Evolutionary conservation across 371 early-diverging fungal species (phyloP).

Genomic region (Sporodiniella umbellata): DNA sequence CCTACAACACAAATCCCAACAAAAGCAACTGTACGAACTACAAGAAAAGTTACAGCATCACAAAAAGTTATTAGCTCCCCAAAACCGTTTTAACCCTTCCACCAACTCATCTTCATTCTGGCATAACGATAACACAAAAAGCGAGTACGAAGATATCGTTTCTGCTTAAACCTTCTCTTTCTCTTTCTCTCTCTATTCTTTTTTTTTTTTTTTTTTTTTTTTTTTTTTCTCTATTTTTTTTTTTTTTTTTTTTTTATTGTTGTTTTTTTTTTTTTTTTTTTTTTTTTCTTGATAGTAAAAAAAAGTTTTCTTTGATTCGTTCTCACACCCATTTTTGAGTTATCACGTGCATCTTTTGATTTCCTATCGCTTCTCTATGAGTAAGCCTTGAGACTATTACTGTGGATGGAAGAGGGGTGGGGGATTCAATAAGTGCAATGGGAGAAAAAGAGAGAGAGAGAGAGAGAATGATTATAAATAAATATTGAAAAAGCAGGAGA

Average conservation of each 20-base stretch:
- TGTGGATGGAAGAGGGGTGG: neutral
- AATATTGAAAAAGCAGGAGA: neutral
- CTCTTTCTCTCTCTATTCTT: too few species aligned
- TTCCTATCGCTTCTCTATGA: neutral
- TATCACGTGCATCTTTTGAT: slow-evolving; percentile 20
- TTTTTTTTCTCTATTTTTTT: too few species aligned
- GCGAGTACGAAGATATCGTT: neutral
- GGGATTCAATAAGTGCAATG: too few species aligned
- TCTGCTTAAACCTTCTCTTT: neutral
- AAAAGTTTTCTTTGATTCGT: too few species aligned
- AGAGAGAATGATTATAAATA: too few species aligned
- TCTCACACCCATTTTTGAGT: neutral
- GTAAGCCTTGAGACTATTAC: too few species aligned
- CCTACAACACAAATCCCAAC: slow-evolving; percentile 44
- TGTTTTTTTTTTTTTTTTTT: too few species aligned
- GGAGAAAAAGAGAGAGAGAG: too few species aligned
- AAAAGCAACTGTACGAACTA: slow-evolving; percentile 32
- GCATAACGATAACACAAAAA: neutral
- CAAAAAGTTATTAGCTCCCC: slow-evolving; percentile 31
- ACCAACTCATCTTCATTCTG: neutral
- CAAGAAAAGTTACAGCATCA: slow-evolving; percentile 38
- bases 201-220: too few species aligned
- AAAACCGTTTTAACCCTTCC: neutral
- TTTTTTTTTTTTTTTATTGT: too few species aligned
- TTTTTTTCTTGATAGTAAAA: too few species aligned